Base-by-base conservation (phyloP, 352 stramenopile species). In the Phytopythium aichiense region DNA sequence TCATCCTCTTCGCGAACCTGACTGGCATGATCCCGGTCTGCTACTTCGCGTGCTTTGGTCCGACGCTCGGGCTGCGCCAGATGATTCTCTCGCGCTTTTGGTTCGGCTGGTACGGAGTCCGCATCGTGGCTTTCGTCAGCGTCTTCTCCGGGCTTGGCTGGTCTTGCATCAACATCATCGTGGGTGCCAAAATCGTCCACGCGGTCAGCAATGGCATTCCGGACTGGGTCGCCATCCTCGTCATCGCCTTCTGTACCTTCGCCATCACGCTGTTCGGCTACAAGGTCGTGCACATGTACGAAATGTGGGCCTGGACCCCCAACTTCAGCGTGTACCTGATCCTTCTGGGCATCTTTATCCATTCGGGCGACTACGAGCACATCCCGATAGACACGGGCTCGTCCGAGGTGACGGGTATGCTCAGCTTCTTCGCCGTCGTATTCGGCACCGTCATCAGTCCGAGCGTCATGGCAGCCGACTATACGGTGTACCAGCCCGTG, bases 311-410 rank as follows among this genome's bases (percentile, higher is more conserved):
- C 35, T 80, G 72, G 72, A 71, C 77, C 60, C 72, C 72, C 5
- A 71, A 68, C 22, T 75, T 74, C 60, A 76, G 76, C 45, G 72
- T 77, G 16, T 80, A 73, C 56, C 56, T 80, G 23, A 77, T 80
- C 37, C 33, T 77, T 45, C 60, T 98, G 38, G 66, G 90, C 42
- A 71, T 70, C 49, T 98, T 98, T 68, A 93, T 96, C 15, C 76
- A 97, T 45, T 69, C 86, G 22, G 79, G 92, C 20, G 95, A 95
- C 53, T 97, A 97, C 64, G 93, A 93, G 2, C 80, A 90, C n/a
- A 94, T 98, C 72, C 45, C 81, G 31, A 61, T 97, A 30, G 95
- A 96, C 61, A 58, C 97, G 20, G 64, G 83, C 38, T 79, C 98
- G 49, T 66, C 89, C 58, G 77, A 67, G 7, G 73, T 83, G 16